These are phyloP conservation scores for Basipetospora chlamydospora DNA, from an alignment of 2,329 filamentous ascomycete genomes.

Conservation along the genomic window DNA sequence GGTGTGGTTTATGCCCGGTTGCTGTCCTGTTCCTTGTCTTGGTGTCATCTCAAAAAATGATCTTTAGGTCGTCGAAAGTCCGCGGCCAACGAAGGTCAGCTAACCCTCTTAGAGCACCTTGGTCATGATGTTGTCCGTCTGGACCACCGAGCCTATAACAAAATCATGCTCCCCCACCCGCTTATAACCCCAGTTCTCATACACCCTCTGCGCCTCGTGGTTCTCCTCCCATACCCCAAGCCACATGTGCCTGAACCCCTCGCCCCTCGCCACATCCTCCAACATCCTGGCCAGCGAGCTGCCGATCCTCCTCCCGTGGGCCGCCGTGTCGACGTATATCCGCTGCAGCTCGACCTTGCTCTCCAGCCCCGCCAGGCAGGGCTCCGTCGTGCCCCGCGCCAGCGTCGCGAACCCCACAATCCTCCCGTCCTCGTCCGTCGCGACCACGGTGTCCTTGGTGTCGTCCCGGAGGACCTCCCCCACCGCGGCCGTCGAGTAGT, in stretches of 20 bases:
- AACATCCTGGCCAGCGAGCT: constrained; percentile 15
- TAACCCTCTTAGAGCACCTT: constrained; percentile 16
- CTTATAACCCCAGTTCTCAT: constrained; percentile 24
- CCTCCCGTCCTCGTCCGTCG: constrained; percentile 6
- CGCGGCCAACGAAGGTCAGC: no score
- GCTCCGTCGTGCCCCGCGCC: constrained; percentile 20
- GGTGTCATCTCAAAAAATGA: no score
- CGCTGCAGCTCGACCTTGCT: constrained; percentile 25
- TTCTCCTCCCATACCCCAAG: constrained; percentile 34
- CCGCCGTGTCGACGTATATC: constrained; percentile 8
- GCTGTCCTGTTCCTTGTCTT: no score
- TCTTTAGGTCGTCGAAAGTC: no score
- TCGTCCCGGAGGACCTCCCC: constrained; percentile 12
- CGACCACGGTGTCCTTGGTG: constrained; percentile 14
- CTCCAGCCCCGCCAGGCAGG: constrained; percentile 18
- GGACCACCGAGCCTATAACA: constrained; percentile 22
- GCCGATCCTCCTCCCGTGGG: constrained; percentile 24
- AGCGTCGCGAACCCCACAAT: constrained; percentile 27
- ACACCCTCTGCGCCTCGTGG: constrained; percentile 20
- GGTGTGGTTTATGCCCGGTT: no score
- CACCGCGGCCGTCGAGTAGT: constrained; percentile 21
- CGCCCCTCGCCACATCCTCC: constrained; percentile 18
- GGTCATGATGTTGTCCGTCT: constrained; percentile 27
- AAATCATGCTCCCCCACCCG: constrained; percentile 26
- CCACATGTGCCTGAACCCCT: constrained; percentile 26